phyloP scores from a whole-genome alignment of 495 filamentous ascomycete species.

The Pseudotulostoma volvatum region DNA sequence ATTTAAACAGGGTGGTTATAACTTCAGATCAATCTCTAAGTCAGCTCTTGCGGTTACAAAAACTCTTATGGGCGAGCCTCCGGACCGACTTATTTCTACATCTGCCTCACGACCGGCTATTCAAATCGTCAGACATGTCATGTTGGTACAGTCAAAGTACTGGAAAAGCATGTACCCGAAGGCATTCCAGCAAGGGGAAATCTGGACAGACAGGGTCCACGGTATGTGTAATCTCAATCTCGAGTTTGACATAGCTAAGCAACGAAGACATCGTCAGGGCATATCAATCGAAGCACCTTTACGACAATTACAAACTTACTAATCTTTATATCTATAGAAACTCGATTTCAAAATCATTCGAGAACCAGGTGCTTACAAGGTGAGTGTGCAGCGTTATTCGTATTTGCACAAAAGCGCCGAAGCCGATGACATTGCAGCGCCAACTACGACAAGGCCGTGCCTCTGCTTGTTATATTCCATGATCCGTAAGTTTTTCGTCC shows the following conservation, averaged over 20 bases:
- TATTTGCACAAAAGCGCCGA: conserved; percentile 14
- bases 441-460: conserved; percentile 34
- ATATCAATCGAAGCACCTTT: conserved; percentile 53
- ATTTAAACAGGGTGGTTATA: conserved; percentile 64
- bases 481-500: conserved; percentile 46
- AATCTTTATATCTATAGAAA: conserved; percentile 58
- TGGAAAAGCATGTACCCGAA: conserved; percentile 46
- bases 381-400: conserved; percentile 15
- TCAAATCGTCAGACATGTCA: conserved; percentile 35
- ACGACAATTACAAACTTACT: conserved; percentile 55
- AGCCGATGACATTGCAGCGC: conserved; percentile 20
- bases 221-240: conserved; percentile 17
- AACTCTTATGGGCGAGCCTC: conserved; percentile 89
- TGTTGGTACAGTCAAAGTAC: conserved; percentile 36
- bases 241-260: conserved; percentile 3
- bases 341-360: conserved; percentile 56
- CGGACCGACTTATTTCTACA: conserved; percentile 46
- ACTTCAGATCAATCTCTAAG: conserved; percentile 76
- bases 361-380: conserved; percentile 82
- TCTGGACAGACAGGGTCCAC: conserved; percentile 36
- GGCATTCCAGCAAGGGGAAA: conserved; percentile 11
- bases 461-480: conserved; percentile 64
- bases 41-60: conserved; percentile 83
- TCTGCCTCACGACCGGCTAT: conserved; percentile 29
- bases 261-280: conserved; percentile 50